Conservation (phyloP, 805 yeast genomes). For the Kodamaea fukazawae region DNA sequence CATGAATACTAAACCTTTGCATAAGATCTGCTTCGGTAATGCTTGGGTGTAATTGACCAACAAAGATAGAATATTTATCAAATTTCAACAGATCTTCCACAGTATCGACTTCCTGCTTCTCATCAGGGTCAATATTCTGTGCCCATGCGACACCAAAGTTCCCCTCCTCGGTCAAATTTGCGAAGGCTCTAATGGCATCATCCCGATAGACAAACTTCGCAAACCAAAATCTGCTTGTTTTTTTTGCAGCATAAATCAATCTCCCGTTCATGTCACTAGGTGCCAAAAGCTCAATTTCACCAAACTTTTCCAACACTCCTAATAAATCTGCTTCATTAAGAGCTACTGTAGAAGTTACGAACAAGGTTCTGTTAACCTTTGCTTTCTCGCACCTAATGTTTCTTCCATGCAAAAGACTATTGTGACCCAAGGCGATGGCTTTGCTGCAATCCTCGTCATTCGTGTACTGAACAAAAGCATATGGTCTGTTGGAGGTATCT, state of each 20-base stretch:
- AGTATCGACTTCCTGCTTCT: slow-evolving; percentile 14
- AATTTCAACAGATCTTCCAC: slow-evolving; percentile 25
- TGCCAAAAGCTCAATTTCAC: slow-evolving; percentile 71
- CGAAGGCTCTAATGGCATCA: slow-evolving; percentile 85
- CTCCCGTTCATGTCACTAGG: slow-evolving; percentile 35
- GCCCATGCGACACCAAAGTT: slow-evolving; percentile 80
- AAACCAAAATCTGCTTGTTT: slow-evolving; percentile 57
- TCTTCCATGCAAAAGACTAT: slow-evolving; percentile 67
- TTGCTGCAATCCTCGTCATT: slow-evolving; percentile 63
- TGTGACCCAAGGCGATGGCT: slow-evolving; percentile 71
- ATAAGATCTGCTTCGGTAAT: slow-evolving; percentile 54
- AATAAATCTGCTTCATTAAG: slow-evolving; percentile 33
- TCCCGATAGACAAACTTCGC: slow-evolving; percentile 77
- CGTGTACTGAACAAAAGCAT: slow-evolving; percentile 87
- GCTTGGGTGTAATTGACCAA: slow-evolving; percentile 64
- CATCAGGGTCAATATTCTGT: slow-evolving; percentile 62
- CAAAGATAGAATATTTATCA: slow-evolving; percentile 72
- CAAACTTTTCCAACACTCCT: slow-evolving; percentile 49
- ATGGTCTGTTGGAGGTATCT: slow-evolving; percentile 78
- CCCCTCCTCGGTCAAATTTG: slow-evolving; percentile 54
- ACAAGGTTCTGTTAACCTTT: slow-evolving; percentile 83
- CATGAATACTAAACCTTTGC: slow-evolving; percentile 65
- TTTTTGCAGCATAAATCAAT: slow-evolving; percentile 6
- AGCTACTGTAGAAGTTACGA: slow-evolving; percentile 39
- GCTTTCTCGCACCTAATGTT: slow-evolving; percentile 87